Base-by-base conservation (phyloP, 495 filamentous ascomycete species). In the Talaromyces proteolyticus region DNA sequence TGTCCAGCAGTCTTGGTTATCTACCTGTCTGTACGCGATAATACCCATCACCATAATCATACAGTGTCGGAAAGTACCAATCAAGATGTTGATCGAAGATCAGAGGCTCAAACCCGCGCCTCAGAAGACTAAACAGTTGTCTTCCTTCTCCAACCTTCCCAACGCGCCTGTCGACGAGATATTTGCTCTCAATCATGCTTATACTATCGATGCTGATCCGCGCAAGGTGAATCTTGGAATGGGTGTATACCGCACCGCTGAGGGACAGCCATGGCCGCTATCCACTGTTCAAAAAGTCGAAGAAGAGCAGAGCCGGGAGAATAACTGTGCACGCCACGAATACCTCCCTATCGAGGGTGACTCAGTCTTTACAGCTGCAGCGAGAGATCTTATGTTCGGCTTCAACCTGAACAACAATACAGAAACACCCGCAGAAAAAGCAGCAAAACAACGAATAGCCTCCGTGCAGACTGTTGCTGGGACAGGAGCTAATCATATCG, bases 401-500 rank as follows among this genome's bases (percentile, higher is more conserved):
- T 73, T 75, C 44, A 61, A 68, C 51, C 22, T 18, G 10, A 2
- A 3, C 21, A 58, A 57, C 16, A 53, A 64, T 24, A 49, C 57
- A 19, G 51, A 56, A 19, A 53, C 67, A 21, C 55, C 59, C 23
- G 55, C 62, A 41, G 48, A 53, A 17, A 50, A 57, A 3, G n/a
- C 20, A 17, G 59, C 57, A 36, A 70, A 72, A 54, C 61, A 58
- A 40, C 66, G 70, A 43, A 69, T 72, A 51, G 61, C 64, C 26
- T 65, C 67, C 21, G 70, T 74, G 18, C 88, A 92, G 65, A 89
- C 90, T 54, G 88, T 96, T 68, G 94, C 91, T 47, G 91, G 91
- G 52, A 96, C 91, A 34, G 91, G 91, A 51, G 89, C 91, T 36
- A 84, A 94, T 47, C 91, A 96, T 57, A 70, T 95, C 5, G 91